These are phyloP conservation scores for Bromus sterilis DNA, from an alignment of 176 grass and related monocot species.

Conservation along the genomic window DNA sequence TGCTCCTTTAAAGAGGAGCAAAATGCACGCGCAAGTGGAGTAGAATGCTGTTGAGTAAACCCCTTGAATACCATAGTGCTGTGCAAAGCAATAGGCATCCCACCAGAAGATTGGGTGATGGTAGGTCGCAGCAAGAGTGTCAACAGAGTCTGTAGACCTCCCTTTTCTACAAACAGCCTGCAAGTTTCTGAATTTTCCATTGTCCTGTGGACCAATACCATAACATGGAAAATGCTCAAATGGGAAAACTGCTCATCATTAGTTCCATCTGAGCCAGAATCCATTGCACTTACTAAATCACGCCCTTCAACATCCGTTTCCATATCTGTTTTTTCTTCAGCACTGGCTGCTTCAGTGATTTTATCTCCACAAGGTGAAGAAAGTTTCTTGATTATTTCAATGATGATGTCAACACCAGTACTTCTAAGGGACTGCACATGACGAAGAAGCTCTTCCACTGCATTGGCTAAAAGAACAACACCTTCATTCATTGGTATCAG, in stretches of 20 bases:
- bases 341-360: conserved; percentile 33
- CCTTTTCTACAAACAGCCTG: conserved; percentile 94
- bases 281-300: conserved; percentile 75
- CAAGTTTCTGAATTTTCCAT: conserved; percentile 99
- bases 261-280: conserved; percentile 46
- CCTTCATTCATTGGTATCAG: conserved; percentile 94
- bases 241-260: conserved; percentile 85
- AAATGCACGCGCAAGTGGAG: conserved; percentile 85
- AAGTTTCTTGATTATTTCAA: conserved; percentile 91
- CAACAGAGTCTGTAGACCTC: conserved; percentile 72
- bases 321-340: conserved; percentile 76
- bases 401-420: conserved; percentile 90
- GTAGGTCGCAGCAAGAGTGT: conserved; percentile 83
- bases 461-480: conserved; percentile 94
- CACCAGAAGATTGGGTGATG: conserved; percentile 96
- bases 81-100: conserved; percentile 98
- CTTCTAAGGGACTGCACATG: conserved; percentile 92
- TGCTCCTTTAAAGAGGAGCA: conserved; percentile 79
- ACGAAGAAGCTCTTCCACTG: conserved; percentile 90
- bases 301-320: conserved; percentile 87
- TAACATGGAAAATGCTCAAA: conserved; percentile 94
- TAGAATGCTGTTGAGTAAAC: conserved; percentile 93
- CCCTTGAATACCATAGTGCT: conserved; percentile 97
- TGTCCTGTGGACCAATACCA: conserved; percentile 92
- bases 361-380: conserved; percentile 42